Conservation (phyloP, 306 rosid genomes). For the Mucuna pruriens region DNA sequence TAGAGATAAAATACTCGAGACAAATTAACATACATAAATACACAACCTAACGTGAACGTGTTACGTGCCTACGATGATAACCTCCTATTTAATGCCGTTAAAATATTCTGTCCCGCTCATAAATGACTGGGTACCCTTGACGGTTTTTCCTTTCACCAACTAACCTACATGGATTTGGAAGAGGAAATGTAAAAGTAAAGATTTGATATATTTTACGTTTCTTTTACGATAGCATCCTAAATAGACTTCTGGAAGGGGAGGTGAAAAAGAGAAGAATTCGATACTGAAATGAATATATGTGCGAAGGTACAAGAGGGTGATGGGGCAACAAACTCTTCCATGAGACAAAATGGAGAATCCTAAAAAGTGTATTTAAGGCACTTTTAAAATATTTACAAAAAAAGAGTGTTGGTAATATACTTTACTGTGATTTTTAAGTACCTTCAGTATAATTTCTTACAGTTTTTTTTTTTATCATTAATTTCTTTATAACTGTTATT, state of each 20-base stretch:
- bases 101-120: background rate
- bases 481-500: background rate
- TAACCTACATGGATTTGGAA: background rate
- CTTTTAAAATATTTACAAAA: background rate
- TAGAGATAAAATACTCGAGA: background rate
- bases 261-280: slow-evolving; percentile 18
- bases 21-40: background rate
- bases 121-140: background rate
- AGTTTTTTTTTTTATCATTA: background rate
- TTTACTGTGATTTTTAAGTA: background rate
- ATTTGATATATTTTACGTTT: background rate
- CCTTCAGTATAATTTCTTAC: background rate
- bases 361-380: background rate
- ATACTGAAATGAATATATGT: background rate
- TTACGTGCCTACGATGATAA: slow-evolving; percentile 2
- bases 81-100: background rate
- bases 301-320: background rate
- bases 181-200: slow-evolving; percentile 33
- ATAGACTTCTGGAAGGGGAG: background rate
- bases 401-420: background rate
- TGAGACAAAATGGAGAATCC: background rate
- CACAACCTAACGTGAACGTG: background rate
- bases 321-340: background rate
- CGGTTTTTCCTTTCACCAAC: background rate
- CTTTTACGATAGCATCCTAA: slow-evolving; percentile 36